These are phyloP conservation scores for Aquilaria yunnanensis DNA, from an alignment of 345 rosid species.

Conservation along the genomic window DNA sequence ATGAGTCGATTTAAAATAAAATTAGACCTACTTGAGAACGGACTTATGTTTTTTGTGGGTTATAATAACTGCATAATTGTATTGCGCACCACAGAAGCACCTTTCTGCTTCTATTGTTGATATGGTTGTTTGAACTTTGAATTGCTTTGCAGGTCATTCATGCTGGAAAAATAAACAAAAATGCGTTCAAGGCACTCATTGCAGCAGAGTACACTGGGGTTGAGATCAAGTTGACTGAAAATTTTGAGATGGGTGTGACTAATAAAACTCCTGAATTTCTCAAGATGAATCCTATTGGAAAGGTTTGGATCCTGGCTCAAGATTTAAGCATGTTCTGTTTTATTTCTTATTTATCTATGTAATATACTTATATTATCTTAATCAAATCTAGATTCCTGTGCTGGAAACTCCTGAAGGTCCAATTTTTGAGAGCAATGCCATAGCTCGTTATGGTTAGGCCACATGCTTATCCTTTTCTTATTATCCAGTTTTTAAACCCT, in stretches of 20 bases:
- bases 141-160: slow-evolving; percentile 48
- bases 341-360: background rate
- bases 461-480: background rate
- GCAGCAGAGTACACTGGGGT: slow-evolving; percentile 87
- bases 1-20: too few species aligned
- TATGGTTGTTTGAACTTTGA: background rate
- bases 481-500: too few species aligned
- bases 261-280: slow-evolving; percentile 86
- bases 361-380: background rate
- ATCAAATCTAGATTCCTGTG: slow-evolving; percentile 64
- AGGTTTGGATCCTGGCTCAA: slow-evolving; percentile 35
- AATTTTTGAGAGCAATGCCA: slow-evolving; percentile 94
- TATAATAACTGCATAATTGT: too few species aligned
- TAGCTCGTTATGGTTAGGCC: slow-evolving; percentile 73
- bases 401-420: slow-evolving; percentile 93
- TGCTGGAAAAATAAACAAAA: slow-evolving; percentile 53
- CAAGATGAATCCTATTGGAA: slow-evolving; percentile 93
- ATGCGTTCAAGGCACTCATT: slow-evolving; percentile 66
- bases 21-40: too few species aligned
- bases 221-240: slow-evolving; percentile 39
- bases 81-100: too few species aligned
- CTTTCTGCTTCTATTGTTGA: background rate
- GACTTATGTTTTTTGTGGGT: too few species aligned
- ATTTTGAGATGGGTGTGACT: slow-evolving; percentile 82
- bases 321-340: background rate